These are phyloP conservation scores for Neurospora africana DNA, from an alignment of 495 filamentous ascomycete genomes.

Conservation along the genomic window DNA sequence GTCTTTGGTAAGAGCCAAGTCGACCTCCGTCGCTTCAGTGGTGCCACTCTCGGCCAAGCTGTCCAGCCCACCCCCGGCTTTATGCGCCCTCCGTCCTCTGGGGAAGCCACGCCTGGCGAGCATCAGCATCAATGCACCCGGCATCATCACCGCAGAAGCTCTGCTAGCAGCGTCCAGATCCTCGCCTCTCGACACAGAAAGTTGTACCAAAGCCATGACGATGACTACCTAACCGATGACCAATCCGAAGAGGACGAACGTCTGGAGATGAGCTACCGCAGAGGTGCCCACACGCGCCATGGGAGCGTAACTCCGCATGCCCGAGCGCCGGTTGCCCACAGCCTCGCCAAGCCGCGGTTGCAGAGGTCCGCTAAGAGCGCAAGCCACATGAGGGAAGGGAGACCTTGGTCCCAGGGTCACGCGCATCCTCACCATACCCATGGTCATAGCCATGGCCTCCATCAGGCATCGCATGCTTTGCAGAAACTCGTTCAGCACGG, in stretches of 20 bases:
- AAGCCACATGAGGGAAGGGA: conserved; percentile 13
- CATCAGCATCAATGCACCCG: not conserved
- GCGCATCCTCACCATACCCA: conserved; percentile 2
- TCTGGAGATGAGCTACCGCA: conserved; percentile 26
- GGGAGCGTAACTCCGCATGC: conserved; percentile 21
- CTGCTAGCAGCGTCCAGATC: conserved; percentile 20
- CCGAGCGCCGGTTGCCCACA: conserved; percentile 1
- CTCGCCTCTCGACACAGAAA: conserved; percentile 14
- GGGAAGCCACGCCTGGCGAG: conserved; percentile 4
- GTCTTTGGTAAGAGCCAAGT: conserved; percentile 70
- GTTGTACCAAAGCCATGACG: conserved; percentile 8
- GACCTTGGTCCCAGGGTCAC: conserved; percentile 6
- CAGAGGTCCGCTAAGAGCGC: conserved; percentile 20
- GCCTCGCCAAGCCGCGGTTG: conserved; percentile 11
- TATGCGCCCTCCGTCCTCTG: conserved; percentile 4
- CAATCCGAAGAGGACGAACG: conserved; percentile 33
- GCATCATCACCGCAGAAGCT: conserved; percentile 12
- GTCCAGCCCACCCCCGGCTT: not conserved
- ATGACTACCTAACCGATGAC: conserved; percentile 20
- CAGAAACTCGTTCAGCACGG: conserved; percentile 7
- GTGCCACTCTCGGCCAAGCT: not conserved
- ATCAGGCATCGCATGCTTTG: conserved; percentile 6
- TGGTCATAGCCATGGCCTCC: not conserved
- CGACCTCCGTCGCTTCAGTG: conserved; percentile 40
- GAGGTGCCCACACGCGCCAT: conserved; percentile 4